A percentile compares a stretch with the other conserved stretches of the same genome.
Conservation (phyloP, 495 filamentous ascomycete species). For the Margaritispora aquatica region DNA sequence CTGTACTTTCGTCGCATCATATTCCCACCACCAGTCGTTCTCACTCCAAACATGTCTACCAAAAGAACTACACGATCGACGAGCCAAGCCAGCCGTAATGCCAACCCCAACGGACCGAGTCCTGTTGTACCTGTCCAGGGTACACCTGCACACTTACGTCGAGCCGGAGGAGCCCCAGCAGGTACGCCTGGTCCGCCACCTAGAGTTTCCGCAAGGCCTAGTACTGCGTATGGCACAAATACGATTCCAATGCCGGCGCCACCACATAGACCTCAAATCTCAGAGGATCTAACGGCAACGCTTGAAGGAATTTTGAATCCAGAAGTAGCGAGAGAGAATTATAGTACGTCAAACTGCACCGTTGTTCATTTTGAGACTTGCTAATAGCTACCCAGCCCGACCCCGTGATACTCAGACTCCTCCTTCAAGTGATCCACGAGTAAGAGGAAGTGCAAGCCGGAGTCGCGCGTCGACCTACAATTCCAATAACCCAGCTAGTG, state of each 20-base stretch:
- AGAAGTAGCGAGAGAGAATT: neutral
- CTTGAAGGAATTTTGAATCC: constrained; percentile 12
- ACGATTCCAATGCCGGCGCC: neutral
- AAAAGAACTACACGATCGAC: constrained; percentile 23
- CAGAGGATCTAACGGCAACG: constrained; percentile 2
- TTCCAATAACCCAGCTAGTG: too few species aligned
- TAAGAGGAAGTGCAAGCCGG: neutral
- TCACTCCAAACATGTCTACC: constrained; percentile 24
- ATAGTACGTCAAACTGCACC: neutral
- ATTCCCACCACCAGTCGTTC: neutral
- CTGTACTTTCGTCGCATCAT: neutral
- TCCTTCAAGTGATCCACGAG: too few species aligned
- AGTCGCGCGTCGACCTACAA: neutral
- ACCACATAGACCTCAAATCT: neutral
- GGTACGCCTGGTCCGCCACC: too few species aligned
- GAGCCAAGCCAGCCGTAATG: constrained; percentile 13
- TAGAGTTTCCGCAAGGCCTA: constrained; percentile 3
- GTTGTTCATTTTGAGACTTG: neutral
- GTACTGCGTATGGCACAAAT: constrained; percentile 23
- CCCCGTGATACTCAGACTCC: neutral
- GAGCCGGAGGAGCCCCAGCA: constrained; percentile 1
- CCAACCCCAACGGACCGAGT: constrained; percentile 6
- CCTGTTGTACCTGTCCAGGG: too few species aligned
- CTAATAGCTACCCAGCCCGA: neutral
- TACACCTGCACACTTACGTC: too few species aligned